Evolutionary conservation across 495 filamentous ascomycete species (phyloP).

Genomic region (Aspergillus incahuasiensis): DNA sequence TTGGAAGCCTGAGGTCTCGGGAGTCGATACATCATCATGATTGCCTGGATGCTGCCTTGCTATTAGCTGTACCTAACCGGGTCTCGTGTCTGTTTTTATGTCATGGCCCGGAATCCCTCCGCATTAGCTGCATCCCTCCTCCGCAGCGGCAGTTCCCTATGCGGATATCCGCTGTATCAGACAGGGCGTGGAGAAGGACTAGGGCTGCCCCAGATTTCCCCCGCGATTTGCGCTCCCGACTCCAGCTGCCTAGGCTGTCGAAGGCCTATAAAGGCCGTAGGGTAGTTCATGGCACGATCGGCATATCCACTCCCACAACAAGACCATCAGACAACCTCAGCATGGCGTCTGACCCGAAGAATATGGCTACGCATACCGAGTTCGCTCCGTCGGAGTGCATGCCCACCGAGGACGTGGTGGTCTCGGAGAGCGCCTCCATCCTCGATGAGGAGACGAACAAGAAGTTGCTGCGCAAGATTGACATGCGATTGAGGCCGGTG

Average conservation of each 20-base stretch:
- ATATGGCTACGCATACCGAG: not conserved
- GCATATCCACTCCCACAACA: not conserved
- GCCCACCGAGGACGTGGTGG: not conserved
- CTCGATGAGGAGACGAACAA: slow-evolving; percentile 12
- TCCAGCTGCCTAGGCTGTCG: too few relatives aligned
- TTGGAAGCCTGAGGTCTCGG: too few relatives aligned
- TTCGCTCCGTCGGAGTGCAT: too few relatives aligned
- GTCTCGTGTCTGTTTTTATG: not conserved
- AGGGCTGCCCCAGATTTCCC: not conserved
- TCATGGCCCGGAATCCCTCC: not conserved
- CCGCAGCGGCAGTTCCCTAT: not conserved
- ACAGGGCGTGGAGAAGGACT: not conserved
- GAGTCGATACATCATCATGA: too few relatives aligned
- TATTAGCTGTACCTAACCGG: not conserved
- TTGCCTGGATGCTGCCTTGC: too few relatives aligned
- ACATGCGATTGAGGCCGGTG: slow-evolving; percentile 8
- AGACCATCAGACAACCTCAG: not conserved
- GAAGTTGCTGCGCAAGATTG: slow-evolving; percentile 14
- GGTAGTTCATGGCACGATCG: too few relatives aligned
- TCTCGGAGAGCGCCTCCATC: not conserved
- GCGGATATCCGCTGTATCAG: slow-evolving; percentile 2
- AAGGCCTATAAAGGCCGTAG: too few relatives aligned
- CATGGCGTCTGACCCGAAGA: not conserved
- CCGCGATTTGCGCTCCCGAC: not conserved
- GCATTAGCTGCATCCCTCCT: not conserved